phyloP scores from a whole-genome alignment of 1,284 basidiomycete species.

The Kalmanozyma brasiliensis region DNA sequence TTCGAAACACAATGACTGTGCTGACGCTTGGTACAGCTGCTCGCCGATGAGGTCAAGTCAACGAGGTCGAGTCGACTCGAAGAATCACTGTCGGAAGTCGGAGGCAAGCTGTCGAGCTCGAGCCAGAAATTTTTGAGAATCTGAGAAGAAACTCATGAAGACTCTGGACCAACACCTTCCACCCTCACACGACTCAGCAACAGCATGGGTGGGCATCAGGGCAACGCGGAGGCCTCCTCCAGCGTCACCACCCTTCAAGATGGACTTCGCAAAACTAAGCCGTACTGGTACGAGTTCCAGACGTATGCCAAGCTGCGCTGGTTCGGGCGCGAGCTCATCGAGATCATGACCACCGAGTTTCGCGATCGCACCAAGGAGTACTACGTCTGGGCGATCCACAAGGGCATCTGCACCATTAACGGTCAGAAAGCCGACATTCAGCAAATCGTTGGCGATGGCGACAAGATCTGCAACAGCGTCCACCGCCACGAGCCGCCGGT shows the following conservation, averaged over 20 bases:
- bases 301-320: slow-evolving; percentile 93
- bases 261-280: slow-evolving; percentile 43
- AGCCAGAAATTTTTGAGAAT: background rate
- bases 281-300: slow-evolving; percentile 65
- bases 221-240: slow-evolving; percentile 8
- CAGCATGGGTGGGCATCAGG: slow-evolving; percentile 21
- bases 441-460: slow-evolving; percentile 84
- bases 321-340: slow-evolving; percentile 80
- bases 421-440: slow-evolving; percentile 82
- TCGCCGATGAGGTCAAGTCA: too few species aligned
- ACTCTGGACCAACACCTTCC: slow-evolving; percentile 6
- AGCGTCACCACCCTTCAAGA: slow-evolving; percentile 13
- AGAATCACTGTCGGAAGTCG: slow-evolving; percentile 16
- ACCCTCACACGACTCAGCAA: background rate
- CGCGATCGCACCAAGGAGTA: slow-evolving; percentile 69
- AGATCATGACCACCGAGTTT: slow-evolving; percentile 69
- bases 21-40: too few species aligned
- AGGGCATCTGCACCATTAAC: slow-evolving; percentile 94
- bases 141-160: background rate
- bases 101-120: background rate
- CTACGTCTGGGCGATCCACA: slow-evolving; percentile 76
- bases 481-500: slow-evolving; percentile 97
- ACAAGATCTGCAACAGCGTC: slow-evolving; percentile 87
- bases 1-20: too few species aligned
- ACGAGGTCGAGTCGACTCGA: too few species aligned